Evolutionary conservation across 73 alveolate species (phyloP).

Genomic region (Symbiodinium natans): DNA sequence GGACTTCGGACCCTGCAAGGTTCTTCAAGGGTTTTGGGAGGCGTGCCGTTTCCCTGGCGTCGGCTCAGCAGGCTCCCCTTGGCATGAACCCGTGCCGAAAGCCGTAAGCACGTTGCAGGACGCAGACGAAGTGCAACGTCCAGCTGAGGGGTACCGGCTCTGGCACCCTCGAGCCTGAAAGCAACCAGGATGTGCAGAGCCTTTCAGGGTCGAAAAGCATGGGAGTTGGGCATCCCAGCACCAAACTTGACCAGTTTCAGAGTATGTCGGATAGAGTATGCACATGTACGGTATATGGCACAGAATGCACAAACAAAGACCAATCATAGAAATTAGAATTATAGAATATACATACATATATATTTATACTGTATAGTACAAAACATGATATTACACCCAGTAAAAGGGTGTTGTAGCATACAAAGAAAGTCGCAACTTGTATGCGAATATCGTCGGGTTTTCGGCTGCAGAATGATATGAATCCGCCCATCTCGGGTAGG

Average conservation of each 20-base stretch:
- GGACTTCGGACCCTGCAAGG: no score
- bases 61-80: no score
- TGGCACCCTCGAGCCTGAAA: conserved; percentile 67
- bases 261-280: neutral
- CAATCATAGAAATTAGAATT: neutral
- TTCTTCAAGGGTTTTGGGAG: no score
- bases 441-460: no score
- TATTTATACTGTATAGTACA: neutral
- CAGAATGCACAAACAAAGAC: neutral
- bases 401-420: no score
- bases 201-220: neutral
- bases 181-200: conserved; percentile 1
- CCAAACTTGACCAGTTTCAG: neutral
- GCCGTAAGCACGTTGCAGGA: no score
- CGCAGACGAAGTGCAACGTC: conserved; percentile 84
- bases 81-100: no score
- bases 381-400: no score
- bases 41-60: no score
- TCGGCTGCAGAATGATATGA: no score
- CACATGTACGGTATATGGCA: neutral
- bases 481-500: no score
- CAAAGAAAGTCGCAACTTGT: no score
- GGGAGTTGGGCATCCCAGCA: neutral
- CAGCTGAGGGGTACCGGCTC: conserved; percentile 80
- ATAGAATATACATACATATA: neutral